A percentile compares a stretch with the other conserved stretches of the same genome.
Conservation (phyloP, 1,284 basidiomycete species). For the Ceratobasidium papillatum region DNA sequence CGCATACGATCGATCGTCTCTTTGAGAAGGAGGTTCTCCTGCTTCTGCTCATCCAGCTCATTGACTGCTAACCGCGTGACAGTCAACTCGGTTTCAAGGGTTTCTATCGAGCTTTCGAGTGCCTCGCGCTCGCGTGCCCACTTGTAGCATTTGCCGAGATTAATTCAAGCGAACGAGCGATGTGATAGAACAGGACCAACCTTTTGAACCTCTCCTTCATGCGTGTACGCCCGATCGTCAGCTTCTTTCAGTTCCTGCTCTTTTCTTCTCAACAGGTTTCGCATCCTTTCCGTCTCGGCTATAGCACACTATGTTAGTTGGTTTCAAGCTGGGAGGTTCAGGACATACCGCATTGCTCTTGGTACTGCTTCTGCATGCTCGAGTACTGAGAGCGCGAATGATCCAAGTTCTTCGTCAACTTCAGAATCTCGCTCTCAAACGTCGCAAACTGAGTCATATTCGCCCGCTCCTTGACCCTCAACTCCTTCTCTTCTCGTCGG, state of each 20-base stretch:
- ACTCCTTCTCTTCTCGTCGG: constrained; percentile 88
- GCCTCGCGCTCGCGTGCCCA: constrained; percentile 63
- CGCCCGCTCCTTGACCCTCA: constrained; percentile 75
- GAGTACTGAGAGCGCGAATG: constrained; percentile 72
- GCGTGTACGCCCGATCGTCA: constrained; percentile 65
- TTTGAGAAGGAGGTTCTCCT: constrained; percentile 87
- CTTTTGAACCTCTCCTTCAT: constrained; percentile 69
- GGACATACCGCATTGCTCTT: constrained; percentile 79
- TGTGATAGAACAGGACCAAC: constrained; percentile 43
- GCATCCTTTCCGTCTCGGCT: constrained; percentile 81
- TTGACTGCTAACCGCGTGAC: constrained; percentile 73
- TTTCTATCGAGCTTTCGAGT: constrained; percentile 71
- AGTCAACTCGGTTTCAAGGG: constrained; percentile 72
- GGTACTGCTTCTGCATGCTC: constrained; percentile 82
- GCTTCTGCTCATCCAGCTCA: constrained; percentile 86
- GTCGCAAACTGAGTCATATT: constrained; percentile 34
- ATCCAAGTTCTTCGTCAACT: constrained; percentile 75
- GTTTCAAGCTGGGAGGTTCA: constrained; percentile 3
- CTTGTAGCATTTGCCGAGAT: background rate
- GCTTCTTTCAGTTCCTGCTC: constrained; percentile 75
- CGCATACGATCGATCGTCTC: constrained; percentile 93
- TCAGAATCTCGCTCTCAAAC: constrained; percentile 80
- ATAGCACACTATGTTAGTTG: constrained; percentile 37
- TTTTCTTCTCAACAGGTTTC: constrained; percentile 73
- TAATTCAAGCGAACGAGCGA: background rate